Percentiles rank a stretch among this genome's conserved stretches.
Conservation (phyloP, 495 filamentous ascomycete species). For the Aspergillus coremiiformis region DNA sequence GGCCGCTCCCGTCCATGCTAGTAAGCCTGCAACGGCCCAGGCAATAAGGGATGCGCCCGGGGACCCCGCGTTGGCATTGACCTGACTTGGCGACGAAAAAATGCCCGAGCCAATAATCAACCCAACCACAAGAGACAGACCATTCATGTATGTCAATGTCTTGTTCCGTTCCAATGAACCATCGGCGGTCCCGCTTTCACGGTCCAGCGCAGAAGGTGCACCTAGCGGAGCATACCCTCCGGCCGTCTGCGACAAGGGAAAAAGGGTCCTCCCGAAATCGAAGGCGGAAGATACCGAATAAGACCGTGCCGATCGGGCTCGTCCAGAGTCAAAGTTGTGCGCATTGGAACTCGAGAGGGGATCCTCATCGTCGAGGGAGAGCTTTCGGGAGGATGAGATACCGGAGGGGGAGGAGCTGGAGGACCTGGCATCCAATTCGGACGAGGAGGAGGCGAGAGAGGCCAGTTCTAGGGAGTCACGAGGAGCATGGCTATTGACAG, state of each 20-base stretch:
- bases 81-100: slow-evolving; percentile 90
- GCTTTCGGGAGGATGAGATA: slow-evolving; percentile 81
- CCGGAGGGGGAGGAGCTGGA: slow-evolving; percentile 70
- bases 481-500: slow-evolving; percentile 30
- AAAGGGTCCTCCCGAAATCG: slow-evolving; percentile 84
- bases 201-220: slow-evolving; percentile 51
- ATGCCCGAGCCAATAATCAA: slow-evolving; percentile 97
- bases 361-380: slow-evolving; percentile 83
- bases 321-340: slow-evolving; percentile 38
- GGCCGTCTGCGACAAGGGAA: slow-evolving; percentile 82
- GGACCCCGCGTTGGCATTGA: slow-evolving; percentile 87
- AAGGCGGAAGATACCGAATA: slow-evolving; percentile 90
- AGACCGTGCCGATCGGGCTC: slow-evolving; percentile 52
- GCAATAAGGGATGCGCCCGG: slow-evolving; percentile 85
- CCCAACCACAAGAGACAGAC: slow-evolving; percentile 81
- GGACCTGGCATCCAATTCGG: slow-evolving; percentile 45
- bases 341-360: slow-evolving; percentile 56
- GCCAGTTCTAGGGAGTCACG: slow-evolving; percentile 96
- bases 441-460: slow-evolving; percentile 74
- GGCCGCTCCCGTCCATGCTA: slow-evolving; percentile 95
- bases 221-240: slow-evolving; percentile 77
- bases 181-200: slow-evolving; percentile 38
- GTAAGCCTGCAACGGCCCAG: slow-evolving; percentile 80
- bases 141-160: slow-evolving; percentile 89
- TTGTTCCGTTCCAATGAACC: slow-evolving; percentile 86